Conservation (phyloP, 441 rosid genomes). For the Aleurites moluccanus region DNA sequence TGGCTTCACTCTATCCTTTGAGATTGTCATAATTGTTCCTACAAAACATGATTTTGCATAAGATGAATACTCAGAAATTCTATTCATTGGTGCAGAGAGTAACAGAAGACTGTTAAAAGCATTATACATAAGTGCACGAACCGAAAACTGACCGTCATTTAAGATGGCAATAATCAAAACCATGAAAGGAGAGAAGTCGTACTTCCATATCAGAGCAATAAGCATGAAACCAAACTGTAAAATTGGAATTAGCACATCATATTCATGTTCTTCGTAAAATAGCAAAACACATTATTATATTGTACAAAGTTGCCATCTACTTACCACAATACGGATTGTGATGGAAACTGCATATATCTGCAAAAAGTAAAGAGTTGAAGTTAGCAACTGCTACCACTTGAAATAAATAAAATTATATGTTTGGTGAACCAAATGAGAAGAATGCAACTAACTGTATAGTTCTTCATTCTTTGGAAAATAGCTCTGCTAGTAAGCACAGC, state of each 20-base stretch:
- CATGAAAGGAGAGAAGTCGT: constrained; percentile 93
- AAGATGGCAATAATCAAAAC: constrained; percentile 94
- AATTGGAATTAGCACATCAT: constrained; percentile 16
- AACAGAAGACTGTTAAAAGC: not conserved
- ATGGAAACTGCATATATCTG: constrained; percentile 95
- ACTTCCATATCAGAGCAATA: constrained; percentile 93
- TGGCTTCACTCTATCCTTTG: constrained; percentile 88
- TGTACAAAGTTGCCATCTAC: constrained; percentile 29
- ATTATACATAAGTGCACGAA: not conserved
- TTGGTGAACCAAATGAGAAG: constrained; percentile 11
- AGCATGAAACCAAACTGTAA: constrained; percentile 86
- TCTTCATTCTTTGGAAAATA: constrained; percentile 92
- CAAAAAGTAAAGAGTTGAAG: constrained; percentile 14
- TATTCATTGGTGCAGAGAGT: not conserved
- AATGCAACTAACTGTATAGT: constrained; percentile 64
- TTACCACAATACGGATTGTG: constrained; percentile 95
- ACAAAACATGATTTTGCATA: not conserved
- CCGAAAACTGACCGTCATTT: constrained; percentile 69
- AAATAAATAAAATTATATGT: not conserved
- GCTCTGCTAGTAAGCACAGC: constrained; percentile 83
- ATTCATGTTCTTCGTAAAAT: not conserved
- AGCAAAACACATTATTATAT: not conserved
- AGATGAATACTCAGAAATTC: no score
- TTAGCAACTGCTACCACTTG: not conserved
- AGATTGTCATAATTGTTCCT: constrained; percentile 93